phyloP scores from a whole-genome alignment of 805 yeast genomes.

The Kodamaea sagamina region DNA sequence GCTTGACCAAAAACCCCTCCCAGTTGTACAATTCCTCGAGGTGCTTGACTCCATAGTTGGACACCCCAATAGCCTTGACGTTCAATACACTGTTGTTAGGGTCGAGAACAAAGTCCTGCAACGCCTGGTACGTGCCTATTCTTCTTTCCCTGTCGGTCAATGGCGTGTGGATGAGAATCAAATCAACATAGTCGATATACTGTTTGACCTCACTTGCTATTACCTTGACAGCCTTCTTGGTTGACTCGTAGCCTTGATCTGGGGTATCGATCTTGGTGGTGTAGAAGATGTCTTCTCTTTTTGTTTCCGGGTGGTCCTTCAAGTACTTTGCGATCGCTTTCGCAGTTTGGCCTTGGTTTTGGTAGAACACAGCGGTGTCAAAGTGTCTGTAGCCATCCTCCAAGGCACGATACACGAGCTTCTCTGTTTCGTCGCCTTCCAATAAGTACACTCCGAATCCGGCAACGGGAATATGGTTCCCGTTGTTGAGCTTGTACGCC shows the following conservation, averaged over 20 bases:
- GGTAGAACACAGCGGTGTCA: constrained; percentile 70
- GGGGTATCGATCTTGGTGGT: constrained; percentile 35
- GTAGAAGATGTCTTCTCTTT: constrained; percentile 39
- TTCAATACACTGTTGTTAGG: constrained; percentile 48
- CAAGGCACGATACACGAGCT: constrained; percentile 58
- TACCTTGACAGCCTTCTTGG: constrained; percentile 31
- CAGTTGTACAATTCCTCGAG: constrained; percentile 60
- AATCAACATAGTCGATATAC: constrained; percentile 40
- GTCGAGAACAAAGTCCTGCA: constrained; percentile 63
- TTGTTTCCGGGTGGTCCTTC: constrained; percentile 40
- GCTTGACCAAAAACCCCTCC: constrained; percentile 39
- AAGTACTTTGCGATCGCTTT: constrained; percentile 59
- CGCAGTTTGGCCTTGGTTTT: constrained; percentile 63
- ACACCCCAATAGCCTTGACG: constrained; percentile 19
- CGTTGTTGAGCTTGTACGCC: constrained; percentile 53
- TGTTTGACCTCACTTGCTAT: constrained; percentile 35
- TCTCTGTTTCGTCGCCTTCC: constrained; percentile 38
- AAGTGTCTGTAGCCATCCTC: constrained; percentile 70
- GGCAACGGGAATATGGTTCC: constrained; percentile 54
- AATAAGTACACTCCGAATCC: constrained; percentile 58
- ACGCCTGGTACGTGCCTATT: constrained; percentile 66
- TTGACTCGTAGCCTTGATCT: constrained; percentile 38
- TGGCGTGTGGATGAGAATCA: constrained; percentile 52
- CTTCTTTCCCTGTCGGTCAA: constrained; percentile 39
- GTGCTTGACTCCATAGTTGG: constrained; percentile 46